Evolutionary conservation across 2,329 filamentous ascomycete genomes (phyloP).

Genomic region (Sarocladium oryzae): DNA sequence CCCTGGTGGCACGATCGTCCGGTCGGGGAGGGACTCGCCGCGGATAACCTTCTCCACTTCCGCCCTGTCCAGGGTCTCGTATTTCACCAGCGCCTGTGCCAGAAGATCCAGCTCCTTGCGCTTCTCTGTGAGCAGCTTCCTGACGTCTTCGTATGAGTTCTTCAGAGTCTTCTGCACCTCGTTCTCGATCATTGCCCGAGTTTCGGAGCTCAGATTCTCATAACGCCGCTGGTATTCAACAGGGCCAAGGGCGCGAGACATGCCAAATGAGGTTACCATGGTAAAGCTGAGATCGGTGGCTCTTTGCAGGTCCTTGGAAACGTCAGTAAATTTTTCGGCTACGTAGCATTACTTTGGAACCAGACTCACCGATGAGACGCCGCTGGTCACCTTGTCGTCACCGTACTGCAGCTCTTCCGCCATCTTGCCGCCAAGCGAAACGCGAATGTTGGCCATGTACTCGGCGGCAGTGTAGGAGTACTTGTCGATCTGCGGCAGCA

Average conservation of each 20-base stretch:
- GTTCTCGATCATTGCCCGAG: conserved; percentile 76
- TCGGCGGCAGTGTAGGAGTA: conserved; percentile 83
- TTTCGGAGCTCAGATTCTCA: conserved; percentile 74
- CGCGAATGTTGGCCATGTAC: conserved; percentile 72
- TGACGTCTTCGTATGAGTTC: conserved; percentile 71
- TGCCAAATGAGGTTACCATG: conserved; percentile 85
- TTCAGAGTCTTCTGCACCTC: conserved; percentile 84
- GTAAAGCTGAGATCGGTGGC: conserved; percentile 78
- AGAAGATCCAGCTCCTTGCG: conserved; percentile 81
- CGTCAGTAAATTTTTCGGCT: conserved; percentile 20
- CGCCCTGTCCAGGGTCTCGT: conserved; percentile 82
- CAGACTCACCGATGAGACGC: conserved; percentile 65
- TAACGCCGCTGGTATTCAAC: conserved; percentile 83
- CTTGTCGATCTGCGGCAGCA: conserved; percentile 86
- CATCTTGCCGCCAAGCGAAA: conserved; percentile 79
- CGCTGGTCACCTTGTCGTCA: conserved; percentile 83
- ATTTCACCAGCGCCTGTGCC: conserved; percentile 84
- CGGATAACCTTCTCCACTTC: conserved; percentile 88
- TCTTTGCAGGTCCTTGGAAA: conserved; percentile 64
- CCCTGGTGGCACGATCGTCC: conserved; percentile 50
- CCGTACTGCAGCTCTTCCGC: conserved; percentile 91
- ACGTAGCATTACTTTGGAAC: not conserved
- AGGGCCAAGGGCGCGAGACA: conserved; percentile 82
- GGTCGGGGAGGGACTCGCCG: conserved; percentile 72
- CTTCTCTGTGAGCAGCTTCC: conserved; percentile 63